Evolutionary conservation across 2,329 filamentous ascomycete species (phyloP).

Genomic region (Hysterium pulicare): DNA sequence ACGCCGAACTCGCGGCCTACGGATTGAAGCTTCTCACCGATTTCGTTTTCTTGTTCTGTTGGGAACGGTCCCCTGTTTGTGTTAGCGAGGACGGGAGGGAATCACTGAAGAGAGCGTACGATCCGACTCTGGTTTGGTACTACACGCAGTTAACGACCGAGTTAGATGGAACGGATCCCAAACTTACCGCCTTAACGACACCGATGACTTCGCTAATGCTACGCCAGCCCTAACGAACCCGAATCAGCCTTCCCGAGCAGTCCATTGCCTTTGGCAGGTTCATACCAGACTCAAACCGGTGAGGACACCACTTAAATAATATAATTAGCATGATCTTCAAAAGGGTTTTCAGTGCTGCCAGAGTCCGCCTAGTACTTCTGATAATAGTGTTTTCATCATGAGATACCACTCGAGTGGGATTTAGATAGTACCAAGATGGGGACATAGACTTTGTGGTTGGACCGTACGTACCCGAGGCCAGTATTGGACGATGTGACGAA

Average conservation of each 20-base stretch:
- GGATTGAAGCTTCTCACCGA: conserved; percentile 55
- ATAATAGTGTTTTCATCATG: too few species aligned
- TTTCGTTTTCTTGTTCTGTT: conserved; percentile 59
- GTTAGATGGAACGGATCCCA: neutral
- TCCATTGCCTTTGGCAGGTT: too few species aligned
- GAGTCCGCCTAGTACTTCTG: too few species aligned
- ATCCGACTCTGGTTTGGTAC: conserved; percentile 60
- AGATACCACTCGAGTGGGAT: too few species aligned
- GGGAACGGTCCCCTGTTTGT: conserved; percentile 61
- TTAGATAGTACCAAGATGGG: too few species aligned
- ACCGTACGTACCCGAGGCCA: too few species aligned
- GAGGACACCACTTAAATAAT: conserved; percentile 62
- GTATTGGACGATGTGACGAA: conserved; percentile 60
- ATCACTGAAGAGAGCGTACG: conserved; percentile 16
- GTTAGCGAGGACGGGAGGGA: neutral
- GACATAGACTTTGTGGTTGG: too few species aligned
- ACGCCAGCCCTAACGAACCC: too few species aligned
- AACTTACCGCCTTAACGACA: conserved; percentile 56
- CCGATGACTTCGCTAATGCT: conserved; percentile 62
- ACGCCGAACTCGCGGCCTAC: conserved; percentile 56
- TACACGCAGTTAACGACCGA: neutral
- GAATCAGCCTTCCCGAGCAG: too few species aligned
- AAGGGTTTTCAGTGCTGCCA: too few species aligned
- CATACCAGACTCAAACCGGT: conserved; percentile 60
- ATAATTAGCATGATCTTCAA: too few species aligned